Base-by-base conservation (phyloP, 306 rosid species). In the Boehmeria nivea region DNA sequence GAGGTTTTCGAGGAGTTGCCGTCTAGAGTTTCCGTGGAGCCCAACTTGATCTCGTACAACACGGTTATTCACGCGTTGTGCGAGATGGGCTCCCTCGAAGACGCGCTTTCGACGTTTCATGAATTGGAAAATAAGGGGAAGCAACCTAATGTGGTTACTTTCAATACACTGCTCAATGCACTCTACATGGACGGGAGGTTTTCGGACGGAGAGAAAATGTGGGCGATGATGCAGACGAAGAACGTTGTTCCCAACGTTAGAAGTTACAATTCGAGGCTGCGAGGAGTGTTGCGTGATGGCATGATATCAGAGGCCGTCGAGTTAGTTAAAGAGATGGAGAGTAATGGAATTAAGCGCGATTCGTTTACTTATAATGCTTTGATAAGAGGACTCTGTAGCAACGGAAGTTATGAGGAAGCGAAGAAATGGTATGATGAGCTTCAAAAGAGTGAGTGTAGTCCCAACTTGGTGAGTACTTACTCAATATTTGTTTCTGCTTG, bases 401-500 rank as follows among this genome's bases (percentile, higher is more conserved):
- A 44, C n/a, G 77, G 67, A 28, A 73, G 68, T 20, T 11, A 69
- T 52, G 63, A 69, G 39, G 86, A 76, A 51, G 86, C 82, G 0
- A 76, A 66, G 57, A 19, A 54, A 40, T 76, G 79, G 82, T 80
- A 72, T 46, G 26, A 43, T 22, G 71, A 80, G 36, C 38, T 65
- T 54, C 58, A 45, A 47, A 64, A 61, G 19, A 23, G 39, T 14
- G 54, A 39, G 15, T 52, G 56, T 4, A 12, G 4, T 8, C 79
- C 75, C 6, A 42, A 54, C 62, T 14, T 40, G 23, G 5, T 12
- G 7, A 75, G 36, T 10, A 8, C 75, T 69, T 76, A 48, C 33
- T 3, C 1, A 17, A 13, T 44, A 36, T 49, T 76, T 24, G 59
- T 72, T 62, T 75, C 82, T 2, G 51, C 51, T 18, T 69, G 71